Conservation (phyloP, 805 yeast species). For the Starmera amethionina region DNA sequence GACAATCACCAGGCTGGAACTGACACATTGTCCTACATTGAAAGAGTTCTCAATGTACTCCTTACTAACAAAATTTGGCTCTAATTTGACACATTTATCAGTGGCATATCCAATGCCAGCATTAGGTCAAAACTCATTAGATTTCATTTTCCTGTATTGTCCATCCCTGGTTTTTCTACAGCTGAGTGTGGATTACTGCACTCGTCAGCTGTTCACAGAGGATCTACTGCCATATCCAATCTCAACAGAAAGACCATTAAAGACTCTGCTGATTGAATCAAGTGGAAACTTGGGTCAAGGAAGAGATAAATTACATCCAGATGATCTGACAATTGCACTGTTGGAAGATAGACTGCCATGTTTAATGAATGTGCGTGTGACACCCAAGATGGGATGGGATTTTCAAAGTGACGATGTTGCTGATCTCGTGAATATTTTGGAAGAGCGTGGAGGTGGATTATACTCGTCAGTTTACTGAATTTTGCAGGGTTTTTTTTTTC, state of each 20-base stretch:
- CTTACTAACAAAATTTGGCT: conserved; percentile 57
- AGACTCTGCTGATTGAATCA: conserved; percentile 61
- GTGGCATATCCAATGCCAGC: conserved; percentile 88
- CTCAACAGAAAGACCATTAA: conserved; percentile 35
- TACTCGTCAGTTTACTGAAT: conserved; percentile 24
- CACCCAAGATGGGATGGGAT: conserved; percentile 83
- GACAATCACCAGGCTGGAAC: conserved; percentile 59
- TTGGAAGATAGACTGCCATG: conserved; percentile 68
- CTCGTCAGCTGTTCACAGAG: conserved; percentile 39
- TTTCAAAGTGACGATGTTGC: conserved; percentile 47
- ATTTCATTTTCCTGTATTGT: conserved; percentile 64
- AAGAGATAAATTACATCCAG: conserved; percentile 66
- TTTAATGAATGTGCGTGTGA: conserved; percentile 53
- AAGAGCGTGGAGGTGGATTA: conserved; percentile 71
- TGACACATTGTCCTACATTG: conserved; percentile 82
- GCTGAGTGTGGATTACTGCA: conserved; percentile 70
- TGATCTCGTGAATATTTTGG: conserved; percentile 59
- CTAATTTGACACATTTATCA: conserved; percentile 47
- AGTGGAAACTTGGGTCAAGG: conserved; percentile 84
- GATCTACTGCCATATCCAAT: conserved; percentile 24
- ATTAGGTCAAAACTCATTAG: conserved; percentile 58
- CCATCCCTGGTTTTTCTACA: conserved; percentile 58
- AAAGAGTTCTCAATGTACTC: conserved; percentile 54
- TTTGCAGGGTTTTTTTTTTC: too few species aligned
- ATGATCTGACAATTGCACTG: conserved; percentile 79